Conservation (phyloP, 305 asterid genomes). For the Fraxinus paxiana region DNA sequence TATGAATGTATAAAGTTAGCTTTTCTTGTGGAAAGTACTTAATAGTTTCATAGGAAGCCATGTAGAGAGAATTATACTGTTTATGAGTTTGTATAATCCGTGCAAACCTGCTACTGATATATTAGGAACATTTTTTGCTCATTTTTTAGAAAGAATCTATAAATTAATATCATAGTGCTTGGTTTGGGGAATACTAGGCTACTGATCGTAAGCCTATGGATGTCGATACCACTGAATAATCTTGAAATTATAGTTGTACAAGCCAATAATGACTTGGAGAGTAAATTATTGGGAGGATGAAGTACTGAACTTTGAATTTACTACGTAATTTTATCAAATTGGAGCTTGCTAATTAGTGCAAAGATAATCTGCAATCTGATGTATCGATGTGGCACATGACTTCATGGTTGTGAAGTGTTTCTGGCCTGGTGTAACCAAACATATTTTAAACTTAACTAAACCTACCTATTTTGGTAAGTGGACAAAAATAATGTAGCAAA, state of each 20-base stretch:
- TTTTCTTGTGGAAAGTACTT: neutral
- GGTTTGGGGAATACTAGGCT: neutral
- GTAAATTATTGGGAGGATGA: neutral
- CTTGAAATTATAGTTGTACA: neutral
- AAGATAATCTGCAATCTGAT: neutral
- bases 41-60: neutral
- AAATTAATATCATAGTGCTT: neutral
- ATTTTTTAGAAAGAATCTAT: neutral
- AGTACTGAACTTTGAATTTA: neutral
- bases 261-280: neutral
- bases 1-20: neutral
- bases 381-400: neutral
- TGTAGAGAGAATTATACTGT: neutral
- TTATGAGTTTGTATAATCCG: neutral
- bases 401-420: neutral
- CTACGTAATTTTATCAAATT: conserved; percentile 3
- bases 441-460: neutral
- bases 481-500: neutral
- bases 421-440: neutral
- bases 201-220: neutral
- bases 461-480: conserved; percentile 9
- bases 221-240: neutral
- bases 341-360: neutral
- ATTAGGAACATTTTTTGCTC: neutral
- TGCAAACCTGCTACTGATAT: neutral